phyloP scores from a whole-genome alignment of 2,329 filamentous ascomycete genomes.

The Xylaria sp. region DNA sequence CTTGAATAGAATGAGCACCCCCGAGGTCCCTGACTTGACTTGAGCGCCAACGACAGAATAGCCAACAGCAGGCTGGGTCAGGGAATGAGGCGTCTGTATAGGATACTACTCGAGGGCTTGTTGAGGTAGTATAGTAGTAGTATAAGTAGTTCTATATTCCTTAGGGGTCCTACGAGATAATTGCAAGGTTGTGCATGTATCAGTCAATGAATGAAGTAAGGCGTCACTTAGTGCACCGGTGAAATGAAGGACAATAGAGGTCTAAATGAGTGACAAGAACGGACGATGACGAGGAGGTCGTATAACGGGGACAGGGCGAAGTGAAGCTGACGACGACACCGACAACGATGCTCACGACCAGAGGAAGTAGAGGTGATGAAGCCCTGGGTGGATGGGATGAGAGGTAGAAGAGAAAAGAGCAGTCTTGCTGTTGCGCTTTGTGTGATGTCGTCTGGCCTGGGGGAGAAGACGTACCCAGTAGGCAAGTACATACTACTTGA shows the following conservation, averaged over 20 bases:
- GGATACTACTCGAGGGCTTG: slow-evolving; percentile 17
- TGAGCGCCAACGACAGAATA: slow-evolving; percentile 8
- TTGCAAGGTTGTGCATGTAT: slow-evolving; percentile 22
- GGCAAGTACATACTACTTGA: background rate
- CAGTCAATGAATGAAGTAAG: slow-evolving; percentile 24
- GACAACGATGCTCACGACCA: slow-evolving; percentile 15
- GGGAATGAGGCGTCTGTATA: background rate
- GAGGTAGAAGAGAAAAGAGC: slow-evolving; percentile 19
- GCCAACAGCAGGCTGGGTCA: slow-evolving; percentile 2
- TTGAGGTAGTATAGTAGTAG: background rate
- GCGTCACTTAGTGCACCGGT: slow-evolving; percentile 23
- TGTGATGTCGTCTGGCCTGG: background rate
- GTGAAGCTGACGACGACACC: slow-evolving; percentile 31
- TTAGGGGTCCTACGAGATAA: slow-evolving; percentile 24
- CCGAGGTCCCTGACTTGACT: background rate
- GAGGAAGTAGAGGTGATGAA: slow-evolving; percentile 19
- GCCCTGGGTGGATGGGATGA: slow-evolving; percentile 11
- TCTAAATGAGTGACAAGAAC: slow-evolving; percentile 36
- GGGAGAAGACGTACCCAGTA: background rate
- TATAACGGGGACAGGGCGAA: background rate
- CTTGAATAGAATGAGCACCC: slow-evolving; percentile 8
- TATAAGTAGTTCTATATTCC: slow-evolving; percentile 22
- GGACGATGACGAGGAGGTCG: slow-evolving; percentile 5
- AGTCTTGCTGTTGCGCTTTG: background rate
- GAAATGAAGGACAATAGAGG: slow-evolving; percentile 16